Evolutionary conservation across 2,329 filamentous ascomycete genomes (phyloP).

Genomic region (Fusarium brevicatenulatum): DNA sequence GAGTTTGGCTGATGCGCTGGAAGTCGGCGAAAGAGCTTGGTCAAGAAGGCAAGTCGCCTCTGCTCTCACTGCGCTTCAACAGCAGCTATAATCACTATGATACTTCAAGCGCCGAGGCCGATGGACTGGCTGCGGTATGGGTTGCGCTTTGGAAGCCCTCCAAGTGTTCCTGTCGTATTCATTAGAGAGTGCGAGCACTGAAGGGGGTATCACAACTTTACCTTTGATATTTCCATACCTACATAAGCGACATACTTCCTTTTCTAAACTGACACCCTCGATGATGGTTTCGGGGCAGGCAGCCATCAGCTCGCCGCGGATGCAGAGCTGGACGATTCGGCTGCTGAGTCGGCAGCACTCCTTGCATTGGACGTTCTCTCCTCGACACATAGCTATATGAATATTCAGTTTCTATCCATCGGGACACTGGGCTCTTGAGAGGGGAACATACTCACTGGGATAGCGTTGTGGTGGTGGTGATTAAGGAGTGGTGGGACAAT

Average conservation of each 20-base stretch:
- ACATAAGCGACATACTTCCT: constrained; percentile 20
- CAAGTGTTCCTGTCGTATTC: constrained; percentile 15
- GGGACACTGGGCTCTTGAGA: not conserved
- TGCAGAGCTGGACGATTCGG: constrained; percentile 18
- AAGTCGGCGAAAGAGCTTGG: not conserved
- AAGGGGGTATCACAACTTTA: constrained; percentile 5
- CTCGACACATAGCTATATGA: constrained; percentile 26
- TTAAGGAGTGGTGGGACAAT: not conserved
- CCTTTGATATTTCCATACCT: constrained; percentile 3
- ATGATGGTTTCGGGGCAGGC: constrained; percentile 24
- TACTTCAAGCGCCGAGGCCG: not conserved
- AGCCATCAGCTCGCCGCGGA: constrained; percentile 19
- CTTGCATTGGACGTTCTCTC: constrained; percentile 30
- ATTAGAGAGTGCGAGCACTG: constrained; percentile 3
- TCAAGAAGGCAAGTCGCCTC: not conserved
- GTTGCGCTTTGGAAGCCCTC: constrained; percentile 11
- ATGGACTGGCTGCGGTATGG: not conserved
- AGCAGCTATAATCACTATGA: not conserved
- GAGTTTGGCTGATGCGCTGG: not conserved
- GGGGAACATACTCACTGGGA: not conserved
- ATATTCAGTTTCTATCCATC: not conserved
- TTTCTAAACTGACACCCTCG: constrained; percentile 19
- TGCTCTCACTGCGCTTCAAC: not conserved
- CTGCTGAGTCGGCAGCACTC: constrained; percentile 17
- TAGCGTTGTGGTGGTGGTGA: not conserved